Base-by-base conservation (phyloP, 495 filamentous ascomycete genomes). In the Aspergillus bertholletiae region DNA sequence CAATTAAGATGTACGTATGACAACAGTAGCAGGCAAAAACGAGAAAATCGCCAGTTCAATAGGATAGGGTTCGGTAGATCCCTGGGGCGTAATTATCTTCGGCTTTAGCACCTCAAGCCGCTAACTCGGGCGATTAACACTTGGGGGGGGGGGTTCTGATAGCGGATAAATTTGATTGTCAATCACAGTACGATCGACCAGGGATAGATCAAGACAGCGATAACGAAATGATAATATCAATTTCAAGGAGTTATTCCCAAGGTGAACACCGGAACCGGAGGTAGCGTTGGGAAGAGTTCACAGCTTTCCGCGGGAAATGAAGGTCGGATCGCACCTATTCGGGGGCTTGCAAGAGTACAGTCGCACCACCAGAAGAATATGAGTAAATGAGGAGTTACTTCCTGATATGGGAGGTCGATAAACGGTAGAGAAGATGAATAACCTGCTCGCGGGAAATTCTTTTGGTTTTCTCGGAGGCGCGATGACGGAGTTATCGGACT, bases 401-500 rank as follows among this genome's bases (percentile, higher is more conserved):
- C 18, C 24, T n/a, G 46, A 51, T 8, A 53, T 15, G 24, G 34
- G 44, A 37, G 35, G 40, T 34, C 15, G 46, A 53, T 27, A 18
- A 41, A 30, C 12, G 51, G 24, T 30, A 30, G 50, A 53, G 34
- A 44, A 45, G 34, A 43, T 46, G 18, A 20, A 17, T 46, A 15
- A 20, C 11, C 49, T 47, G 49, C 18, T 51, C 18, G 47, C 66
- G 69, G 73, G 71, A 72, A 75, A 73, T 70, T 71, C 69, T 73
- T 70, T 68, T 60, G 64, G 49, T 50, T 58, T 53, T 56, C 55
- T 56, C 30, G 46, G 46, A 49, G 26, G 5, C 6, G 58, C 57
- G 67, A 74, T 71, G 70, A 70, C 71, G 72, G 74, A 75, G 71
- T 72, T 74, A 72, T 61, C 72, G 71, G 72, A 55, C 55, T 44